Base-by-base conservation (phyloP, 768 basidiomycete species). In the Boletus tylopilopsis region DNA sequence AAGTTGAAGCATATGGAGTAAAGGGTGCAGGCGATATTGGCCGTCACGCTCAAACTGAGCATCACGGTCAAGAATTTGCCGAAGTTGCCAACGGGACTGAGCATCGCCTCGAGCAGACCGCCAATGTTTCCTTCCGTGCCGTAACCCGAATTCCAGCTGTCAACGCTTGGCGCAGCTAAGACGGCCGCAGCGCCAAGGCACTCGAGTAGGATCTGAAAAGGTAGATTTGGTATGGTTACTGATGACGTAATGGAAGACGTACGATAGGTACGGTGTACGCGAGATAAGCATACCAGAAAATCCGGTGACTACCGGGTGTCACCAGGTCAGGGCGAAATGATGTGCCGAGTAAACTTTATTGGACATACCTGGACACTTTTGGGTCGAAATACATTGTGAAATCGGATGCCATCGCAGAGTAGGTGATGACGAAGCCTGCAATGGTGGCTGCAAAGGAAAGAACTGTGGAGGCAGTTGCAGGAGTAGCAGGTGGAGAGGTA, bases 1-100 rank as follows among this genome's bases (percentile, higher is more conserved):
- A 89, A 71, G 61, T 81, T 84, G 50, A 92, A 75, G 54, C 82
- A 80, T 49, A 86, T 78, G 37, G 85, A 89, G 66, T 96, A 96
- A 53, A 92, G 82, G 6, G 88, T 86, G 3, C 84, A 80, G 1
- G 89, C 87, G 38, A 90, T 85, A 68, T 93, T 94, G 3, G 80
- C 87, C 2, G 83, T 81, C 12, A 90, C 81, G 50, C 83, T 84
- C 25, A 94, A 68, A n/a, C 84, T 81, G 54, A 92, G 73, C 47
- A 93, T 62, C 23, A 87, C 85, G 1, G 84, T 73, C 38, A 90
- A 70, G 66, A 87, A 80, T 55, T 86, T 86, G 1, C 86, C 81
- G 65, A 88, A 88, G 27, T 75, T 75, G 1, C 81, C 80, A 1
- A 71, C 68, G 4, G 87, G 89, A 16, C 70, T 68, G 6, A 89